These are phyloP conservation scores for Pyrus betulifolia DNA, from an alignment of 306 rosid genomes.

Conservation along the genomic window DNA sequence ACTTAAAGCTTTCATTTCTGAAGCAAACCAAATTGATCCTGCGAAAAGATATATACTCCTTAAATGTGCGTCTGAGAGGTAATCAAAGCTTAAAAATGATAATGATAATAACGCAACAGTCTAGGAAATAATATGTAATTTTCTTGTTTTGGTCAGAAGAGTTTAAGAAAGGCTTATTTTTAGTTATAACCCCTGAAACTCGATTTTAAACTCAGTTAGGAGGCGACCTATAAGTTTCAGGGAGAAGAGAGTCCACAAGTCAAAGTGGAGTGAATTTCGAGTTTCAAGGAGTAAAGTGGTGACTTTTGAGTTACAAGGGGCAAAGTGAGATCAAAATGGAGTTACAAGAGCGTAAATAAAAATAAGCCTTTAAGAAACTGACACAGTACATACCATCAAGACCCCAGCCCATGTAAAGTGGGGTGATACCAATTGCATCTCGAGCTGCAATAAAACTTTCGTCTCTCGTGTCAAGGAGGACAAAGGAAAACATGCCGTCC, in stretches of 20 bases:
- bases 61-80: neutral
- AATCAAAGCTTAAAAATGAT: neutral
- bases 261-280: too few relatives aligned
- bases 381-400: slow-evolving; percentile 67
- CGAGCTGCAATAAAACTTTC: slow-evolving; percentile 86
- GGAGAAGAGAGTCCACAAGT: too few relatives aligned
- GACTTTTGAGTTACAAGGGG: too few relatives aligned
- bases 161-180: too few relatives aligned
- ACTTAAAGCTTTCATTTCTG: slow-evolving; percentile 96
- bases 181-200: too few relatives aligned
- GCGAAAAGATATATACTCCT: slow-evolving; percentile 22
- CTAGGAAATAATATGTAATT: neutral
- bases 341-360: too few relatives aligned
- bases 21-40: slow-evolving; percentile 97
- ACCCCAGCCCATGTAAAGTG: slow-evolving; percentile 98
- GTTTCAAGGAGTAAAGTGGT: too few relatives aligned
- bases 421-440: slow-evolving; percentile 85
- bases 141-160: neutral
- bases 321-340: too few relatives aligned
- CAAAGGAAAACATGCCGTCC: slow-evolving; percentile 95
- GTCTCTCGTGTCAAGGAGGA: slow-evolving; percentile 81
- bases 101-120: neutral
- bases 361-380: neutral
- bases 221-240: too few relatives aligned
- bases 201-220: too few relatives aligned